A percentile compares a stretch with the other conserved stretches of the same genome.
These are phyloP conservation scores for Adiantum capillusveneris DNA, from an alignment of 75 land plant species.

Conservation along the genomic window DNA sequence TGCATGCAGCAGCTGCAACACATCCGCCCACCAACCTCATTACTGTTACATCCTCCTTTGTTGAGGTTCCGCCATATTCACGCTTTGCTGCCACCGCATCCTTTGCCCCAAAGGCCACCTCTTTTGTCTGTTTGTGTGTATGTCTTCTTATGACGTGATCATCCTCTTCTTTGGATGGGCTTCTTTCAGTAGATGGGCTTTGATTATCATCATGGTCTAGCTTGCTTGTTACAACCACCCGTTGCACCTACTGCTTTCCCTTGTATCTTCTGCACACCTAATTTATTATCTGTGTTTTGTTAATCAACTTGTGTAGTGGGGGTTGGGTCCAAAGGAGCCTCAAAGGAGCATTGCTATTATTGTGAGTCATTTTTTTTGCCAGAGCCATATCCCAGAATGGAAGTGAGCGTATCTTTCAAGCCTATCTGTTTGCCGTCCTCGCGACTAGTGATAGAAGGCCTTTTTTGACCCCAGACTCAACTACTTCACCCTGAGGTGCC, in stretches of 20 bases:
- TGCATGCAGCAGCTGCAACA: too few species aligned
- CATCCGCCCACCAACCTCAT: too few species aligned
- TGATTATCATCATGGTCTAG: neutral
- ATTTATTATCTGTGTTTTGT: neutral
- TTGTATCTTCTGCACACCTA: too few species aligned
- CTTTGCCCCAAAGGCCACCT: slow-evolving; percentile 1
- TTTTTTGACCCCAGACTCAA: too few species aligned
- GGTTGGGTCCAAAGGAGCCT: too few species aligned
- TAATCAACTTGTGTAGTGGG: neutral
- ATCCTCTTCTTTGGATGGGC: neutral
- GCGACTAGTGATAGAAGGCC: neutral
- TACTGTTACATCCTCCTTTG: neutral
- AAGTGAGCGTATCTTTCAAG: slow-evolving; percentile 3
- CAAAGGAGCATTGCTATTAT: neutral
- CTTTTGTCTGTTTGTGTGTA: neutral
- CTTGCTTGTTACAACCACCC: neutral
- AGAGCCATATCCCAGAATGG: slow-evolving; percentile 12
- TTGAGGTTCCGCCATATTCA: neutral
- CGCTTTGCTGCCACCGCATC: slow-evolving; percentile 9
- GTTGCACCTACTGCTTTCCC: neutral
- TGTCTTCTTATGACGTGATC: neutral
- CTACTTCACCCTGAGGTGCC: too few species aligned
- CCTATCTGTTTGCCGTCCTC: neutral
- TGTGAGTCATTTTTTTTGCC: too few species aligned
- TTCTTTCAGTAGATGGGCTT: neutral